Percentiles rank a stretch among this genome's conserved stretches.
Evolutionary conservation across 768 basidiomycete genomes (phyloP).

Genomic region (Tylopilus intermedius): DNA sequence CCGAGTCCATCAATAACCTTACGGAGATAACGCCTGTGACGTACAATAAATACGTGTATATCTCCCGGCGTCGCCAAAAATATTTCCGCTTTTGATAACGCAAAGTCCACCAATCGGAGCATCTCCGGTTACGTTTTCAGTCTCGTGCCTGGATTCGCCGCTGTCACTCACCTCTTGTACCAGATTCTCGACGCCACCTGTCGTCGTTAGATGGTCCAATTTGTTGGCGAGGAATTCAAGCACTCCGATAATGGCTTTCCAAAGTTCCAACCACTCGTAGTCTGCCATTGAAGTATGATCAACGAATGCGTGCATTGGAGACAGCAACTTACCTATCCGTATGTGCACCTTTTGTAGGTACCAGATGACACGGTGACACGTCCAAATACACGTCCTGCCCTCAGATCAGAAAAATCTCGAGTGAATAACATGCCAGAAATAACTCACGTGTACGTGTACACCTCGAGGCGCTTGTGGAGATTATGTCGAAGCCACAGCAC

Average conservation of each 20-base stretch:
- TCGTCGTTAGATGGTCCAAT: conserved; percentile 47
- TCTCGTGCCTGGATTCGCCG: not conserved
- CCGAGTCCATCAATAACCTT: not conserved
- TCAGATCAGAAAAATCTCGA: not conserved
- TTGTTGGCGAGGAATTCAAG: conserved; percentile 54
- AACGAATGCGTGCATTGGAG: not conserved
- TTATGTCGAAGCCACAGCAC: conserved; percentile 69
- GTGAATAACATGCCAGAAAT: not conserved
- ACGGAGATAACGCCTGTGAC: conserved; percentile 21
- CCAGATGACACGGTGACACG: conserved; percentile 53
- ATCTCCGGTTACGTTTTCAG: conserved; percentile 33
- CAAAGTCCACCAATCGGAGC: conserved; percentile 49
- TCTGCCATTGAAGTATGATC: conserved; percentile 33
- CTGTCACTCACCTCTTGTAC: conserved; percentile 45
- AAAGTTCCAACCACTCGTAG: conserved; percentile 64
- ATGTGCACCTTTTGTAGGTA: conserved; percentile 48
- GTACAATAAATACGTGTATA: conserved; percentile 58
- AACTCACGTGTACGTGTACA: conserved; percentile 52
- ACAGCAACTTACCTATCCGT: conserved; percentile 47
- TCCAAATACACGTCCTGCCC: conserved; percentile 51
- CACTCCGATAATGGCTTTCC: conserved; percentile 52
- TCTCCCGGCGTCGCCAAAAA: conserved; percentile 51
- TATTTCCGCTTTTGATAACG: conserved; percentile 46
- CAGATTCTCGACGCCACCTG: conserved; percentile 49
- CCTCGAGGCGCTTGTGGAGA: conserved; percentile 57